phyloP scores from a whole-genome alignment of 345 rosid species.

The Camelina laxa region DNA sequence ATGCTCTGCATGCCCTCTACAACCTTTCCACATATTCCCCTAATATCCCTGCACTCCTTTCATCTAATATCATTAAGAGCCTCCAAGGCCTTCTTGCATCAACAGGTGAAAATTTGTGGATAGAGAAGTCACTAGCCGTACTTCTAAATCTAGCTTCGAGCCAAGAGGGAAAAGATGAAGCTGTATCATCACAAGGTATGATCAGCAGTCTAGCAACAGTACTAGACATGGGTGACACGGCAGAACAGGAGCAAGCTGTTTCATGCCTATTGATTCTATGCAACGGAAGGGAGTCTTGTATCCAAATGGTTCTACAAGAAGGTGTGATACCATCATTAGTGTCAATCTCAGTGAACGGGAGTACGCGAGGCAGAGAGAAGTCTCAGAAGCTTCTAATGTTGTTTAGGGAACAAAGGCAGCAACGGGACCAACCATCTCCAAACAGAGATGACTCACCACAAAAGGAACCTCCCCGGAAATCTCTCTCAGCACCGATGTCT shows the following conservation, averaged over 20 bases:
- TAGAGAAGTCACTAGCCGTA: slow-evolving; percentile 80
- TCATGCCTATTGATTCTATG: slow-evolving; percentile 77
- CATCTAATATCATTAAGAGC: slow-evolving; percentile 66
- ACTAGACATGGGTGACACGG: slow-evolving; percentile 68
- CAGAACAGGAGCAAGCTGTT: slow-evolving; percentile 88
- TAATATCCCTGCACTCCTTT: slow-evolving; percentile 68
- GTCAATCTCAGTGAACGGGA: slow-evolving; percentile 91
- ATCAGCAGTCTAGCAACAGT: slow-evolving; percentile 66
- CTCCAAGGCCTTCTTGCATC: slow-evolving; percentile 70
- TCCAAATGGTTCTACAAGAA: slow-evolving; percentile 89
- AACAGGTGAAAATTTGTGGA: slow-evolving; percentile 64
- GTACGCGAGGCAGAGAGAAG: slow-evolving; percentile 81
- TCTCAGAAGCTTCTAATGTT: slow-evolving; percentile 88
- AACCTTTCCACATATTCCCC: slow-evolving; percentile 73
- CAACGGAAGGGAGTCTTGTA: slow-evolving; percentile 71
- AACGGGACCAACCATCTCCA: slow-evolving; percentile 66
- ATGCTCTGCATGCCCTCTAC: slow-evolving; percentile 88
- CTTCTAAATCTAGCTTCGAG: slow-evolving; percentile 70
- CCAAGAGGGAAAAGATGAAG: slow-evolving; percentile 70
- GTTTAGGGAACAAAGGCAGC: slow-evolving; percentile 93
- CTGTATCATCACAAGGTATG: slow-evolving; percentile 65
- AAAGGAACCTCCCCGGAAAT: slow-evolving; percentile 49
- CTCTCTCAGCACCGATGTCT: slow-evolving; percentile 38
- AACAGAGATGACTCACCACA: slow-evolving; percentile 40
- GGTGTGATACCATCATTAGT: slow-evolving; percentile 96